A percentile compares a stretch with the other conserved stretches of the same genome.
Conservation (phyloP, 805 yeast genomes). For the Priceomyces medius region DNA sequence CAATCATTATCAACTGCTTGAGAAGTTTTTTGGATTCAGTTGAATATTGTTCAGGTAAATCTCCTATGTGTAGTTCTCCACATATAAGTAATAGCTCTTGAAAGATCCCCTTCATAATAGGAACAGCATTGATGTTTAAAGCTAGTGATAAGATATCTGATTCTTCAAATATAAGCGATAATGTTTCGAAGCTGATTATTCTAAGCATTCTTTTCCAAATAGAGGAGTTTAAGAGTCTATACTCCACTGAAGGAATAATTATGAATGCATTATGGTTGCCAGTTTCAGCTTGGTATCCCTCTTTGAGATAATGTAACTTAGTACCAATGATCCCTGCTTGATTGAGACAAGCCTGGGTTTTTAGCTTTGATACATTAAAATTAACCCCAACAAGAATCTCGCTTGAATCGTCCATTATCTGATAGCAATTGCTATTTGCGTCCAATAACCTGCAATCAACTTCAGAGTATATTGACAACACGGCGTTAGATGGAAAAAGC, state of each 20-base stretch:
- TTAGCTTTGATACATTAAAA: not conserved
- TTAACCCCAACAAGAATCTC: constrained; percentile 4
- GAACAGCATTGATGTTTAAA: constrained; percentile 5
- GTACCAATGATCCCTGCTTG: not conserved
- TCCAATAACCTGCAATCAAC: constrained; percentile 15
- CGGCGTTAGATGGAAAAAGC: constrained; percentile 8
- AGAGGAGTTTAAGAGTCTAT: not conserved
- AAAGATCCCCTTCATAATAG: constrained; percentile 16
- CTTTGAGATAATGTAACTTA: not conserved
- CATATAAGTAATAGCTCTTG: constrained; percentile 12
- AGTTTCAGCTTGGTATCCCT: not conserved
- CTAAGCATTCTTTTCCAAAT: constrained; percentile 14
- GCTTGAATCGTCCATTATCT: constrained; percentile 5
- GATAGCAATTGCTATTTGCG: constrained; percentile 8
- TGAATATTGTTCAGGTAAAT: constrained; percentile 9
- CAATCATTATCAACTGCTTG: constrained; percentile 11
- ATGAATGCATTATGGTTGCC: constrained; percentile 1
- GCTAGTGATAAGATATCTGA: constrained; percentile 13
- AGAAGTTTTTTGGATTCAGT: constrained; percentile 11
- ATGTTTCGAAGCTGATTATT: constrained; percentile 13
- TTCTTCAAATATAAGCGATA: constrained; percentile 19
- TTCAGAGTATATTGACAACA: constrained; percentile 14
- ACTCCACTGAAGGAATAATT: constrained; percentile 4
- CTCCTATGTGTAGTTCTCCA: constrained; percentile 6
- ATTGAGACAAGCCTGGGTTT: not conserved